Base-by-base conservation (phyloP, 2,329 filamentous ascomycete species). In the Nemania sp. region DNA sequence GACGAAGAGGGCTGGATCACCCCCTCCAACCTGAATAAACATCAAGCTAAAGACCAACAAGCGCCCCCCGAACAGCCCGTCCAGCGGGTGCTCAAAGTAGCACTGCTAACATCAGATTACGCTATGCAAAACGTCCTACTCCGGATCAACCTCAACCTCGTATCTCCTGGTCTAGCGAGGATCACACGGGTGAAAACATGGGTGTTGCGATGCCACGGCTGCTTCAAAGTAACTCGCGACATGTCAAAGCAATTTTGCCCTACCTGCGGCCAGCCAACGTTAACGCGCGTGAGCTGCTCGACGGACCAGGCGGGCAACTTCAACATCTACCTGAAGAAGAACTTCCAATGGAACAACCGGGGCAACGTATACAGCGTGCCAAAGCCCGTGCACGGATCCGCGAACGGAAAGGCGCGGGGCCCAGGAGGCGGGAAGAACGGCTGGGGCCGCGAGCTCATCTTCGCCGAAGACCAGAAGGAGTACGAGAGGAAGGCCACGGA, bases 71-170 rank as follows among this genome's bases (percentile, higher is more conserved):
- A 85, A 56, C 79, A 84, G 67, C 79, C 85, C 1, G 84, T 88
- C 62, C 85, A 88, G 41, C 87, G 88, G 69, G 89, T 88, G 13
- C 91, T 98, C 73, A 91, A 97, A 80, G 93, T 93, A 18, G 95
- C 94, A n/a, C 90, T 95, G 52, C 91, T 98, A 77, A 98, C 96
- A 1, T 94, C 92, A 64, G 96, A 99, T 83, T 98, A 93, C 81
- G 95, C 96, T 63, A 97, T 99, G 93, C 95, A 98, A 82, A 98
- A 98, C 79, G 94, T 98, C 7, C 88, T 96, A 1, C 87, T 99
- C 4, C 93, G 97, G 74, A 97, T 98, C 84, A 97, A 98, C 82
- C 88, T 99, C 61, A 93, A 96, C 78, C 88, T 98, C 11, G 87
- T 98, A 66, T 94, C 94, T 0, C 88, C 93, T 0, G 87, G 89